Evolutionary conservation across 148 eudicot genomes (phyloP), one percentile per base, ranked within the genome.

Genomic region (Fagopyrum homotropicum): DNA sequence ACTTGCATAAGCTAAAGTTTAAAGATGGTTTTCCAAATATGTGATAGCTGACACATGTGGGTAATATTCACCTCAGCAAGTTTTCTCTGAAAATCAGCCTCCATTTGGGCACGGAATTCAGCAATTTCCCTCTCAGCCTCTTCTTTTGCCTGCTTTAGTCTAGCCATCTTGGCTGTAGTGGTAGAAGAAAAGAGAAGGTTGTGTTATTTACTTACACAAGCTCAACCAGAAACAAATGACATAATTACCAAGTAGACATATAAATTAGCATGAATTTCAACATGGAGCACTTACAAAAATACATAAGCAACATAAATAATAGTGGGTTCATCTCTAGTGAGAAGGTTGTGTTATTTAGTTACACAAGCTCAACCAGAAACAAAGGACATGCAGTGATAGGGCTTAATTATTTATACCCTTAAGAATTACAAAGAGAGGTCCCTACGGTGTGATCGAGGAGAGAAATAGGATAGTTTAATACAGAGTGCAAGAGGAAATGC

Each of bases 61-160:
- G 63, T 17, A 19, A 57, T 35, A 35, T 40, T 80, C 76, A 91
- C 98, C 94, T 91, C 92, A 40, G 86, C 79, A 74, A 93, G 81
- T 84, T 88, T 91, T 73, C 85, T 83, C 86, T 88, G 98, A 69
- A 73, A 93, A 40, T 88, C 89, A 63, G 87, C 84, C 77, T 93
- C 98, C 90, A 89, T 79, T 78, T 89, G 89, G 29, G 92, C 92
- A 80, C 98, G 98, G 52, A 89, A 91, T 59, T 86, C 92, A 75
- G 94, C 94, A 79, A 89, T 80, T 82, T 93, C 98, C 86, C 82
- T 91, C 83, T 85, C 92, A 44, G 97, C 98, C 80, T 93, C 98
- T 69, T 93, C 94, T 78, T 93, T 93, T 74, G 97, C 98, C 81
- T 91, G 92, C 79, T 81, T 93, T 56, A 93, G 83, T 77, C 97